A percentile compares a stretch with the other conserved stretches of the same genome.
phyloP scores from a whole-genome alignment of 2,329 filamentous ascomycete species.

The Graphiopsis chlorocephala region DNA sequence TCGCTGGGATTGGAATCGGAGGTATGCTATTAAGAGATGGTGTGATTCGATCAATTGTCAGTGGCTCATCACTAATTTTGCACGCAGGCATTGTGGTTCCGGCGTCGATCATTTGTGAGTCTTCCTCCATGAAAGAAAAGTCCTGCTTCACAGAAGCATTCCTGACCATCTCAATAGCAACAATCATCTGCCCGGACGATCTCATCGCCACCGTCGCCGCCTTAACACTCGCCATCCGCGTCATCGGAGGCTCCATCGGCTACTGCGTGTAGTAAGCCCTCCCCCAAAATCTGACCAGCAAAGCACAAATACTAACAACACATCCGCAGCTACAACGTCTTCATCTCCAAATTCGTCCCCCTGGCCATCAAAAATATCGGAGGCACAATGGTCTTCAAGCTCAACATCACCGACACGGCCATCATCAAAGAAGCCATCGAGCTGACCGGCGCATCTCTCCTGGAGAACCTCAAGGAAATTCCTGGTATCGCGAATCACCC shows the following conservation, averaged over 20 bases:
- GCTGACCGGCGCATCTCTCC: slow-evolving; percentile 53
- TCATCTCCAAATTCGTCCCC: slow-evolving; percentile 45
- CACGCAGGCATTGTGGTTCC: slow-evolving; percentile 58
- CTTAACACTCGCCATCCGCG: slow-evolving; percentile 66
- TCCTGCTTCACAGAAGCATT: neutral
- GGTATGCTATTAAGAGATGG: slow-evolving; percentile 34
- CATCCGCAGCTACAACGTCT: slow-evolving; percentile 47
- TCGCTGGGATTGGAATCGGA: slow-evolving; percentile 64
- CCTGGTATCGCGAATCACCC: slow-evolving; percentile 54
- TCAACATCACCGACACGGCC: slow-evolving; percentile 47
- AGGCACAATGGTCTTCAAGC: slow-evolving; percentile 46
- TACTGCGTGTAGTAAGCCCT: slow-evolving; percentile 36
- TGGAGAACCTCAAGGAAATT: slow-evolving; percentile 48
- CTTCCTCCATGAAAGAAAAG: too few relatives aligned
- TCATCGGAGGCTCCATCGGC: slow-evolving; percentile 63
- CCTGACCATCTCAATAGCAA: slow-evolving; percentile 37
- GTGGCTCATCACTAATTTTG: neutral
- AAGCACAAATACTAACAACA: slow-evolving; percentile 22
- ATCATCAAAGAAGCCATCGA: slow-evolving; percentile 52
- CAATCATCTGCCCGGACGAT: slow-evolving; percentile 68
- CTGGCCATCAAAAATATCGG: slow-evolving; percentile 50
- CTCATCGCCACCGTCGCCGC: slow-evolving; percentile 68
- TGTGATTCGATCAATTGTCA: neutral
- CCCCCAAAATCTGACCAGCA: slow-evolving; percentile 32
- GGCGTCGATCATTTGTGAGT: slow-evolving; percentile 56